Conservation (phyloP, 1,284 basidiomycete species). For the Ganoderma sinense region DNA sequence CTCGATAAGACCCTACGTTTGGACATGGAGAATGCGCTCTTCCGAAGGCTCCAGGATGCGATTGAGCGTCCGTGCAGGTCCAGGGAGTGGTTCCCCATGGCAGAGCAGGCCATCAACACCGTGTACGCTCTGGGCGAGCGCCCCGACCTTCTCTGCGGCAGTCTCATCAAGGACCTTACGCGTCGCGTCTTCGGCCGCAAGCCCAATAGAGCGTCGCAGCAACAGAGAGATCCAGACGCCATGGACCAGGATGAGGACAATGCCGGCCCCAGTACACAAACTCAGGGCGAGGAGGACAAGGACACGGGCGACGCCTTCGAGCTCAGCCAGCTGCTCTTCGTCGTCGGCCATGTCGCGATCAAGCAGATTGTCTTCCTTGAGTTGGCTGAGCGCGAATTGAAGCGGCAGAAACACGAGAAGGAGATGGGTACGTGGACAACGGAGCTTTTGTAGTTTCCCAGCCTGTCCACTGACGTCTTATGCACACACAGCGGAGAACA, state of each 20-base stretch:
- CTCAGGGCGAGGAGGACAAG: conserved; percentile 43
- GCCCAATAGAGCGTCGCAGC: conserved; percentile 2
- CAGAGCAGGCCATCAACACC: conserved; percentile 97
- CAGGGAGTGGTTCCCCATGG: conserved; percentile 96
- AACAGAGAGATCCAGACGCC: conserved; percentile 51
- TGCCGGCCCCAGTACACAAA: conserved; percentile 16
- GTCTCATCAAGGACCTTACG: conserved; percentile 86
- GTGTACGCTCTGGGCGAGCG: conserved; percentile 95
- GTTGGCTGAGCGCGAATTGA: conserved; percentile 96
- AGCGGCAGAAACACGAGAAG: conserved; percentile 93
- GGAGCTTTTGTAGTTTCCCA: not conserved
- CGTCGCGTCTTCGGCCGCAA: conserved; percentile 64
- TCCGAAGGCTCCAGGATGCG: conserved; percentile 82
- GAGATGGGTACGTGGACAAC: conserved; percentile 64
- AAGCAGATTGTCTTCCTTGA: conserved; percentile 98
- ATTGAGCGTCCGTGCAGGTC: conserved; percentile 81
- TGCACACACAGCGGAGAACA: conserved; percentile 64
- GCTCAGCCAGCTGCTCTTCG: conserved; percentile 91
- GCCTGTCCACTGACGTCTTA: conserved; percentile 11
- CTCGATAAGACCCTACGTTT: conserved; percentile 88
- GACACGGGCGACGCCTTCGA: conserved; percentile 85
- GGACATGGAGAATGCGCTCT: conserved; percentile 90
- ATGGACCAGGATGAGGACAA: conserved; percentile 59
- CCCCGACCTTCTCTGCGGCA: conserved; percentile 87
- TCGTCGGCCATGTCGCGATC: conserved; percentile 96